A percentile compares a stretch with the other conserved stretches of the same genome.
These are phyloP conservation scores for Noccaea bulbosa DNA, from an alignment of 345 rosid species.

Conservation along the genomic window DNA sequence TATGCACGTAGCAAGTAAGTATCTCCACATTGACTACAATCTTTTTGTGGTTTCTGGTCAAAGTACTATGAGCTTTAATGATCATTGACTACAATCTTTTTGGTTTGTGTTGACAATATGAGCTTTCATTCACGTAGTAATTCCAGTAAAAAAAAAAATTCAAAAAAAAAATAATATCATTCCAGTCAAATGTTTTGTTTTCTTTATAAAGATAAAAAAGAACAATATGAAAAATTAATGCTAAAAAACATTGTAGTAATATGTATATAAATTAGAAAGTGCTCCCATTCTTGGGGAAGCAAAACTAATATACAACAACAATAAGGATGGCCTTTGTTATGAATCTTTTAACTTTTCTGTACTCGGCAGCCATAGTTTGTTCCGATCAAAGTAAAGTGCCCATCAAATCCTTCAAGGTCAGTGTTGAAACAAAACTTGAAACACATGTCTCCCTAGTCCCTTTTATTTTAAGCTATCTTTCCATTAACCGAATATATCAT, in stretches of 20 bases:
- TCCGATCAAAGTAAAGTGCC: background rate
- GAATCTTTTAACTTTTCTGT: constrained; percentile 1
- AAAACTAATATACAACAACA: background rate
- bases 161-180: too few relatives aligned
- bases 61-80: too few relatives aligned
- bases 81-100: too few relatives aligned
- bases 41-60: too few relatives aligned
- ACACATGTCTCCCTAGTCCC: background rate
- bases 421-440: background rate
- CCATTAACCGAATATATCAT: background rate
- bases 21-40: too few relatives aligned
- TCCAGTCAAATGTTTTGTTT: too few relatives aligned
- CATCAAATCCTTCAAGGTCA: constrained; percentile 26
- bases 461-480: background rate
- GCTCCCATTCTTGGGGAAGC: background rate
- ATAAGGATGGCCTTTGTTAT: background rate
- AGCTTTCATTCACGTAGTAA: too few relatives aligned
- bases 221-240: too few relatives aligned
- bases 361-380: constrained; percentile 3
- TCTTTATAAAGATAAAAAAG: too few relatives aligned
- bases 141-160: too few relatives aligned
- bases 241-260: background rate
- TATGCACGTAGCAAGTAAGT: too few relatives aligned
- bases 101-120: too few relatives aligned
- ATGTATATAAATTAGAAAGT: background rate